A percentile compares a stretch with the other conserved stretches of the same genome.
phyloP scores from a whole-genome alignment of 2,329 filamentous ascomycete genomes.

The Chaetothyriales sp. region DNA sequence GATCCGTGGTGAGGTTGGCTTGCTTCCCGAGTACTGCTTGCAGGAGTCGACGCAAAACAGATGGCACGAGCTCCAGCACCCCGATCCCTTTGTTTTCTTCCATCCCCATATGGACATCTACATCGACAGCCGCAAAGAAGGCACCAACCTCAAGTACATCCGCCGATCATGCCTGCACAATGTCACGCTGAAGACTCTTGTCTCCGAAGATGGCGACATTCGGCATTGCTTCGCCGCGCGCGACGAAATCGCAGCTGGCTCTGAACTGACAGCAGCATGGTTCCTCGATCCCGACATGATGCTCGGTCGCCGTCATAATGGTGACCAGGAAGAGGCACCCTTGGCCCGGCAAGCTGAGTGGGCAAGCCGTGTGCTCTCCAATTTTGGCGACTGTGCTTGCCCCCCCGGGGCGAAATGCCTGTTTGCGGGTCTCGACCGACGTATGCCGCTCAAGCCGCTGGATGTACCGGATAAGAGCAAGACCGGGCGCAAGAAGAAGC shows the following conservation, averaged over 20 bases:
- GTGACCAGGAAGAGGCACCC: slow-evolving; percentile 12
- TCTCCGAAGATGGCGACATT: slow-evolving; percentile 58
- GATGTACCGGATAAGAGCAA: slow-evolving; percentile 27
- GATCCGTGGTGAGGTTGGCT: slow-evolving; percentile 62
- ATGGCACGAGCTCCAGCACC: slow-evolving; percentile 48
- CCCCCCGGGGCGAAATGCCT: slow-evolving; percentile 24
- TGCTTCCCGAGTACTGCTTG: slow-evolving; percentile 56
- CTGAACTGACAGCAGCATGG: slow-evolving; percentile 36
- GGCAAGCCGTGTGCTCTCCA: slow-evolving; percentile 33
- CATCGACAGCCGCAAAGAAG: slow-evolving; percentile 80
- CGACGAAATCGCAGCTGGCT: slow-evolving; percentile 49
- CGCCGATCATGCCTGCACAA: slow-evolving; percentile 85
- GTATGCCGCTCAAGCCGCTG: slow-evolving; percentile 22
- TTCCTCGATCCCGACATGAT: slow-evolving; percentile 25
- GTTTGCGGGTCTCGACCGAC: slow-evolving; percentile 30
- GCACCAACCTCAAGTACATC: slow-evolving; percentile 74
- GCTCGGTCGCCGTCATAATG: slow-evolving; percentile 6
- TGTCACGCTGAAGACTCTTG: slow-evolving; percentile 69
- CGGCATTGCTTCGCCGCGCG: slow-evolving; percentile 89
- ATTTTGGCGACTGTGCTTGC: slow-evolving; percentile 37
- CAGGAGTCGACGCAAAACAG: slow-evolving; percentile 43
- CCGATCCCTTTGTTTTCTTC: slow-evolving; percentile 65
- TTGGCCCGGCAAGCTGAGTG: slow-evolving; percentile 25
- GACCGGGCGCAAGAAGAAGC: slow-evolving; percentile 36
- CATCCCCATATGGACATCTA: slow-evolving; percentile 78